Evolutionary conservation across 2,329 filamentous ascomycete species (phyloP), one percentile per base, ranked within the genome.

Genomic region (Fusarium annulatum): DNA sequence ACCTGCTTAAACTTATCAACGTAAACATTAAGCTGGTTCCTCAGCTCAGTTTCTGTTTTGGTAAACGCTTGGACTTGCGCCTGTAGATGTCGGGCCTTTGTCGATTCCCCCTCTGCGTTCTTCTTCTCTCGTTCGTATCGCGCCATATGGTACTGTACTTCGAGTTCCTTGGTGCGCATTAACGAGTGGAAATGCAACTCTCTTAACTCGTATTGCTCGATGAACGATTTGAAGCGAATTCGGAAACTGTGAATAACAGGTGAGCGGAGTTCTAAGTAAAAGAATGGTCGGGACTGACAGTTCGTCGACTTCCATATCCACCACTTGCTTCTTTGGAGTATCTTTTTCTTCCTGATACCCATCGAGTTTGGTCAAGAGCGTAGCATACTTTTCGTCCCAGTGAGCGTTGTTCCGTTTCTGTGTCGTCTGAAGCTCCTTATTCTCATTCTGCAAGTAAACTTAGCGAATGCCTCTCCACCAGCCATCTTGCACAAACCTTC

Each of bases 1-100:
- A 97, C 96, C 93, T 99, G 96, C 86, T 98, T 98, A 85, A 98
- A 98, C 85, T 98, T 99, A 81, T 99, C 96, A 33, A 98, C 96
- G 79, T 99, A 99, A 77, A 98, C 96, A 82, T 98, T 98, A 78
- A 99, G 90, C 83, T 99, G 96, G 78, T 94, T 97, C 68, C 96
- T 88, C 62, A 99, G 88, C 83, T 98, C 96, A 21, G 94, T 93
- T 84, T 99, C 96, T 15, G 96, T 98, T 83, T 97, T 96, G 41
- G 95, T 96, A 81, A 98, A 98, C 4, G 95, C 97, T 75, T 95
- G 94, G 30, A 98, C 95, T 83, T 99, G 96, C 41, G 91, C 88
- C 77, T 96, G 97, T 59, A 99, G 88, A 73, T 96, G 93, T 71
- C 95, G 92, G 65, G 94, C 94, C 77, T 95, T 93, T 62, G 88